Base-by-base conservation (phyloP, 176 grass and related monocot species). In the Puccinellia tenuiflora region DNA sequence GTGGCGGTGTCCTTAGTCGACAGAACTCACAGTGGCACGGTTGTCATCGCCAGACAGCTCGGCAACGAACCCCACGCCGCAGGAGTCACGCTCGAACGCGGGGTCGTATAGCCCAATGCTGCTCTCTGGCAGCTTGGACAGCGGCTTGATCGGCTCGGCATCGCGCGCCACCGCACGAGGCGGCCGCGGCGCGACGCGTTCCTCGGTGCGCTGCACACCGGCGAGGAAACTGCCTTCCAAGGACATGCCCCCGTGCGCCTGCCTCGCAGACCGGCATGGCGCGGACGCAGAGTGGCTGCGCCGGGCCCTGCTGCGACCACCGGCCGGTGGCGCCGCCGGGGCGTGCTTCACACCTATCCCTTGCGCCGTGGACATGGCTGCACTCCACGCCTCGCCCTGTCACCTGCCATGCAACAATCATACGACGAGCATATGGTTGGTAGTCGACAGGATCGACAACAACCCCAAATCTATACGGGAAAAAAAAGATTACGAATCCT, bases 1-100 rank as follows among this genome's bases (percentile, higher is more conserved):
- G 28, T 35, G 17, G 55, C 3, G 54, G 26, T 7, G 43, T 48
- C 3, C 33, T 38, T 62, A 15, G 54, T 35, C 51, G 14, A 61
- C 64, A 75, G 50, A 76, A 79, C 96, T 90, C 68, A 99, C 96
- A 4, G 96, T 99, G 85, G 87, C 77, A 54, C 93, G 83, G 55
- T 85, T 93, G 80, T 87, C 87, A 54, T 86, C 83, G 17, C 89
- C 93, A 51, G 96, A 99, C 3, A 99, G 91, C 75, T 99, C 96
- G 14, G 96, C 96, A 29, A 99, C 73, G 70, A 99, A 99, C 16
- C 96, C 96, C 54, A 99, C 96, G 29, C 96, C 96, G 62, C 96
- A 99, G 7, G 96, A 77, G 86, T 99, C 96, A 45, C 85, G 94
- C 87, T 99, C 96, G 18, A 89, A 87, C n/a, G 96, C 86, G 62